Conservation (phyloP, 495 filamentous ascomycete genomes). For the Daldinia bambusicola region DNA sequence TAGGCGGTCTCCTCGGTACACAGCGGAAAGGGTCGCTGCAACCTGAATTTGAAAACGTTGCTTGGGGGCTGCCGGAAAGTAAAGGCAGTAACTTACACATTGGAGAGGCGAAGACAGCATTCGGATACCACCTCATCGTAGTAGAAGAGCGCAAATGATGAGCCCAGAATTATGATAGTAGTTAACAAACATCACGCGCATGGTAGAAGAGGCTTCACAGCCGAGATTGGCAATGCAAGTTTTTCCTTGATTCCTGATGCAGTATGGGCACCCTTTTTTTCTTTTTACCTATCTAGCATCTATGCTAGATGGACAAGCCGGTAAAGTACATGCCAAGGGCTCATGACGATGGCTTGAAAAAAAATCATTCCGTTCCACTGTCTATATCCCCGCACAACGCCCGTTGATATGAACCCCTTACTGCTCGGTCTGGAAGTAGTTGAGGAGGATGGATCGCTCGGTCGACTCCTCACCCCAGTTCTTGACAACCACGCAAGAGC, state of each 20-base stretch:
- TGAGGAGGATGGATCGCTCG: constrained; percentile 96
- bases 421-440: constrained; percentile 96
- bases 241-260: constrained; percentile 52
- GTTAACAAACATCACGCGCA: not conserved
- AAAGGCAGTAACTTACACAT: constrained; percentile 79
- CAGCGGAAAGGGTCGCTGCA: constrained; percentile 80
- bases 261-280: constrained; percentile 44
- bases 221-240: constrained; percentile 35
- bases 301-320: constrained; percentile 50
- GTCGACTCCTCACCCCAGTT: constrained; percentile 99
- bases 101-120: constrained; percentile 81
- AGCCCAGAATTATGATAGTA: constrained; percentile 6
- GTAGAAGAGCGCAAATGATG: constrained; percentile 61
- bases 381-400: constrained; percentile 48
- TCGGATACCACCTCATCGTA: constrained; percentile 96
- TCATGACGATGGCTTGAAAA: constrained; percentile 40
- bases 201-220: constrained; percentile 7
- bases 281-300: constrained; percentile 39
- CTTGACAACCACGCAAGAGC: constrained; percentile 98
- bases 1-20: constrained; percentile 86
- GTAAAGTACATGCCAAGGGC: constrained; percentile 51
- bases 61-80: constrained; percentile 80
- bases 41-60: constrained; percentile 80
- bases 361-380: constrained; percentile 46
- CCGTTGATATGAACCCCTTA: constrained; percentile 50